A percentile compares a stretch with the other conserved stretches of the same genome.
Evolutionary conservation across 2,329 filamentous ascomycete genomes (phyloP).

Genomic region (Neurospora sp.): DNA sequence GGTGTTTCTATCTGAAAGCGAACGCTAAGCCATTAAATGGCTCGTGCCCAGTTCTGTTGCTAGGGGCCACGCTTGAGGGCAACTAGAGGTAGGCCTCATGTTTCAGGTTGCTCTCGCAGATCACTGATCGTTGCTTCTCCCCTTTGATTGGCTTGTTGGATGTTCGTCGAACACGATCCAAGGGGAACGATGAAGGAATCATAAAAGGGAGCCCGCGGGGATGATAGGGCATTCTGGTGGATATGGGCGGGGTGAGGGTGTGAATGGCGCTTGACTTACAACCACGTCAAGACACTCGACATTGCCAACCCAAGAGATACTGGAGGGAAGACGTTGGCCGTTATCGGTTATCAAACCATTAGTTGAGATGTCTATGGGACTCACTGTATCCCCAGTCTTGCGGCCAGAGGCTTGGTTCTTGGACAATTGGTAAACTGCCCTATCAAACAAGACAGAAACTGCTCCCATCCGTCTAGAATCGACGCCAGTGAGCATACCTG

Average conservation of each 20-base stretch:
- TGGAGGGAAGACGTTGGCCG: background rate
- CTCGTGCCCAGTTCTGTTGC: background rate
- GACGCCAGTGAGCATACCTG: background rate
- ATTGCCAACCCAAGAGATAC: background rate
- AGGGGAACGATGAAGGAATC: background rate
- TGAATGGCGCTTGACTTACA: background rate
- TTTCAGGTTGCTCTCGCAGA: background rate
- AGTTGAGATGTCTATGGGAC: background rate
- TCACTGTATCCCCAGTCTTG: background rate
- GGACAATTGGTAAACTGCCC: background rate
- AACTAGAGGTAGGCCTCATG: background rate
- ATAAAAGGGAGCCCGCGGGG: background rate
- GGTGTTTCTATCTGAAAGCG: background rate
- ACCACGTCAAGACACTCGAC: background rate
- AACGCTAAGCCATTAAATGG: background rate
- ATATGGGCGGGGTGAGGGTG: background rate
- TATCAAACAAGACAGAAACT: background rate
- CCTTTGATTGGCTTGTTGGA: background rate
- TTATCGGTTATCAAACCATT: background rate
- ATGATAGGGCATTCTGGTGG: background rate
- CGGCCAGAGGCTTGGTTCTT: background rate
- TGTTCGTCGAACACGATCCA: background rate
- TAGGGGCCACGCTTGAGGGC: background rate
- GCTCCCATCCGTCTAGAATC: background rate
- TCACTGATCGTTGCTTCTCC: background rate